Percentiles rank a stretch among this genome's conserved stretches.
Conservation (phyloP, 2,329 filamentous ascomycete genomes). For the Allantophomopsis lycopodina region DNA sequence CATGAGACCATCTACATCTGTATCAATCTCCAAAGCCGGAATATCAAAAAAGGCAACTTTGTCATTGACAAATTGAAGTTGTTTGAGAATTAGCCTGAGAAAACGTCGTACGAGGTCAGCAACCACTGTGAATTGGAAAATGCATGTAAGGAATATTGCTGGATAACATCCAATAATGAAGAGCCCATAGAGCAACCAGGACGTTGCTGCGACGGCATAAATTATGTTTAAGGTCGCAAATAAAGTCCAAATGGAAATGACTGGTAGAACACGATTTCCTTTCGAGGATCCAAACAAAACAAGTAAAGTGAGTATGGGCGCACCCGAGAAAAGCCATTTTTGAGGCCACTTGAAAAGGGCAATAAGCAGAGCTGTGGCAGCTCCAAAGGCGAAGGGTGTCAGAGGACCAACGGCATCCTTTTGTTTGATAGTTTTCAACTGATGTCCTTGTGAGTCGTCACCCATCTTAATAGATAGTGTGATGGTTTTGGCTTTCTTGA, state of each 20-base stretch:
- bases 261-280: constrained; percentile 25
- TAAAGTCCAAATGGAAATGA: constrained; percentile 30
- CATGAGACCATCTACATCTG: constrained; percentile 34
- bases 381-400: constrained; percentile 1
- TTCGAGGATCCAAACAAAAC: constrained; percentile 19
- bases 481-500: no score
- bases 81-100: constrained; percentile 19
- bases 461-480: no score
- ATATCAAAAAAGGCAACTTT: constrained; percentile 26
- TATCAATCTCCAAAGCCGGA: constrained; percentile 37
- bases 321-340: constrained; percentile 26
- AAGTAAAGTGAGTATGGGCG: constrained; percentile 20
- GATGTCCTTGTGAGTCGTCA: no score
- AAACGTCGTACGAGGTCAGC: constrained; percentile 14
- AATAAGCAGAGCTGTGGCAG: constrained; percentile 4
- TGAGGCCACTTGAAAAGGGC: constrained; percentile 15
- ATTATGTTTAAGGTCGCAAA: constrained; percentile 29
- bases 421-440: not conserved
- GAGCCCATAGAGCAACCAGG: constrained; percentile 33
- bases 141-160: constrained; percentile 23
- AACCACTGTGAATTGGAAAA: constrained; percentile 26
- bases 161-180: constrained; percentile 28
- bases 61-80: constrained; percentile 34
- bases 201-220: constrained; percentile 32
- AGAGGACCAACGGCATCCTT: not conserved